Evolutionary conservation across 257 asterid species (phyloP), one percentile per base, ranked within the genome.

Genomic region (Gardenia jasminoides): DNA sequence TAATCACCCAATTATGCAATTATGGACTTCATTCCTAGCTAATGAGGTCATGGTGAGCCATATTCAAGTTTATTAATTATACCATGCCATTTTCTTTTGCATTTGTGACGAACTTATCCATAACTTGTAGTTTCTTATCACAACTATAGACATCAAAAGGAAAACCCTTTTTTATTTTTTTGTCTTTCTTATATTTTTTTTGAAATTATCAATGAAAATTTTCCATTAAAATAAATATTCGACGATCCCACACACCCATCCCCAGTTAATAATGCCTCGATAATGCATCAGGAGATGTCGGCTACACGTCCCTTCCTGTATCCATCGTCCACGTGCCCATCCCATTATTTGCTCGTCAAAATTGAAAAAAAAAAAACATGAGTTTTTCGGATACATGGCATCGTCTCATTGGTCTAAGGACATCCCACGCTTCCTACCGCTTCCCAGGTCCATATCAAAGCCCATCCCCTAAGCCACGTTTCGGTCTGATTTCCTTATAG

Each of bases 231-330:
- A 56, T n/a, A n/a, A n/a, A n/a, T 22, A 46, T 68, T 72, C 39
- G 56, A 36, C 17, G 26, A 61, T 41, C 9, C n/a, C 15, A 1
- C 66, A 74, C 26, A 22, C 44, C 33, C 43, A 66, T 69, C 48
- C 44, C 68, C 1, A 36, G 48, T 16, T 70, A 66, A 59, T 80
- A 75, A 81, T 80, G 76, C 46, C 86, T 65, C 74, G 67, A 73
- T 75, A 41, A 41, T 72, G 80, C 80, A 78, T 80, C 61, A 62
- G 19, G 31, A 80, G 22, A 5, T 81, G 93, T 91, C 97, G 93
- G 92, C 90, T 41, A 44, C 92, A 83, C 87, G 84, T 64, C 74
- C 84, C 50, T 86, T 80, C 91, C 77, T 79, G 86, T 79, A 80
- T 36, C 81, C 80, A 50, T 69, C 77, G 4, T 36, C 44, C 82